These are phyloP conservation scores for Entelexis paramagnoliae DNA, from an alignment of 1,139 yeast genomes.

Conservation along the genomic window DNA sequence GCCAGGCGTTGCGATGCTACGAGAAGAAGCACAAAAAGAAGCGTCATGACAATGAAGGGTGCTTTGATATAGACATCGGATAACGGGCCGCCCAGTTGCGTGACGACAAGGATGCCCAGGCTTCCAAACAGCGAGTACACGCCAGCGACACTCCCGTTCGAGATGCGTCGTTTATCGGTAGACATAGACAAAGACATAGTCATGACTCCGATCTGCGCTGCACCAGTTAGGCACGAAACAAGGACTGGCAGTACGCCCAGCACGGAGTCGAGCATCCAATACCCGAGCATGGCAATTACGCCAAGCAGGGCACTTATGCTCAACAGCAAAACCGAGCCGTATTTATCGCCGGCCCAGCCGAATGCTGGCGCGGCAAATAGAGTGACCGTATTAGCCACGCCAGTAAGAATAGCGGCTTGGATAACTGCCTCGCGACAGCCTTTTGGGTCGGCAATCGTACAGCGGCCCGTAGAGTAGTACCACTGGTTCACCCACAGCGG, in stretches of 20 bases:
- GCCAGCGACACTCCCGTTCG: constrained; percentile 59
- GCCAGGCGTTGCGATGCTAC: constrained; percentile 5
- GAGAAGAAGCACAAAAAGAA: constrained; percentile 34
- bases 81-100: constrained; percentile 51
- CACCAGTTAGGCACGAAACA: constrained; percentile 37
- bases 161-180: constrained; percentile 36
- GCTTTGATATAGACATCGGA: constrained; percentile 50
- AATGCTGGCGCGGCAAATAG: constrained; percentile 52
- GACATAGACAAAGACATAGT: constrained; percentile 42
- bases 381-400: constrained; percentile 51
- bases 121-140: constrained; percentile 60
- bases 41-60: constrained; percentile 49
- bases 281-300: constrained; percentile 32
- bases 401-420: constrained; percentile 57
- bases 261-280: constrained; percentile 32
- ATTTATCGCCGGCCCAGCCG: constrained; percentile 47
- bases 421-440: constrained; percentile 56
- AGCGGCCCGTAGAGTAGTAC: constrained; percentile 42
- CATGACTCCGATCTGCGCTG: constrained; percentile 48
- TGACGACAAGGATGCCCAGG: constrained; percentile 51
- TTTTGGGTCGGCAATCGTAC: constrained; percentile 35
- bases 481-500: constrained; percentile 54
- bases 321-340: constrained; percentile 38
- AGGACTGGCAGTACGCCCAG: constrained; percentile 30
- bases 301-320: constrained; percentile 35